Percentiles rank a stretch among this genome's conserved stretches.
Evolutionary conservation across 495 filamentous ascomycete genomes (phyloP).

Genomic region (Talaromyces wortmannii): DNA sequence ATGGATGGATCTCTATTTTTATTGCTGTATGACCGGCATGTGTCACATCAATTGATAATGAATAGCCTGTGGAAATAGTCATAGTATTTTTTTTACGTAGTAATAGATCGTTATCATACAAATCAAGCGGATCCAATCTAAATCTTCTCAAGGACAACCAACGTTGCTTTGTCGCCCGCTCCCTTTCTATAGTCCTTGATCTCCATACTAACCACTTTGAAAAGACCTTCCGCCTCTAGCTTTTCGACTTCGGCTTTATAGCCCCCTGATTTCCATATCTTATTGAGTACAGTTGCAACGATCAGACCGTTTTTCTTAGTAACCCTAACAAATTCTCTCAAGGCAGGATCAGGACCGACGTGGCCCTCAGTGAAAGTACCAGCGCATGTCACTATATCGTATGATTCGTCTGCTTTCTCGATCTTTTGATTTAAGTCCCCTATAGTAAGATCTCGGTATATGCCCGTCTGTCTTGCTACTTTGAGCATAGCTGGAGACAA

Average conservation of each 20-base stretch:
- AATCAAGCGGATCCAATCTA: constrained; percentile 14
- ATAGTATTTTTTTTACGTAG: too few relatives aligned
- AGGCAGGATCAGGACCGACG: constrained; percentile 34
- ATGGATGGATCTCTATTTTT: too few relatives aligned
- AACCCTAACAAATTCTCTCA: constrained; percentile 33
- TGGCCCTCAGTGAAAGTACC: constrained; percentile 42
- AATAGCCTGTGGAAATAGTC: too few relatives aligned
- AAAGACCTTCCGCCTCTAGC: constrained; percentile 17
- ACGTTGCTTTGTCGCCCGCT: constrained; percentile 27
- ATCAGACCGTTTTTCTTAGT: constrained; percentile 28
- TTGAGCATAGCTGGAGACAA: constrained; percentile 35
- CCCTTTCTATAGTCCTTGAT: constrained; percentile 31
- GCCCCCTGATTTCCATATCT: constrained; percentile 30
- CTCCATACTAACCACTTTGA: constrained; percentile 23
- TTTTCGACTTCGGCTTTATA: constrained; percentile 32
- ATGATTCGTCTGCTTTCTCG: constrained; percentile 19
- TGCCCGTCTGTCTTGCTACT: constrained; percentile 28
- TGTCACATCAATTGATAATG: too few relatives aligned
- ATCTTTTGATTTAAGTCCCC: constrained; percentile 31
- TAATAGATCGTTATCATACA: not conserved
- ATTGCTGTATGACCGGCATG: too few relatives aligned
- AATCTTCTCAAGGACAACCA: constrained; percentile 25
- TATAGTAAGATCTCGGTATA: constrained; percentile 27
- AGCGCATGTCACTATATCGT: constrained; percentile 37
- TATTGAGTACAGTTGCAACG: constrained; percentile 35